Evolutionary conservation across 2,329 filamentous ascomycete species (phyloP), one percentile per base, ranked within the genome.

Genomic region (Hymenoscyphus albidus): DNA sequence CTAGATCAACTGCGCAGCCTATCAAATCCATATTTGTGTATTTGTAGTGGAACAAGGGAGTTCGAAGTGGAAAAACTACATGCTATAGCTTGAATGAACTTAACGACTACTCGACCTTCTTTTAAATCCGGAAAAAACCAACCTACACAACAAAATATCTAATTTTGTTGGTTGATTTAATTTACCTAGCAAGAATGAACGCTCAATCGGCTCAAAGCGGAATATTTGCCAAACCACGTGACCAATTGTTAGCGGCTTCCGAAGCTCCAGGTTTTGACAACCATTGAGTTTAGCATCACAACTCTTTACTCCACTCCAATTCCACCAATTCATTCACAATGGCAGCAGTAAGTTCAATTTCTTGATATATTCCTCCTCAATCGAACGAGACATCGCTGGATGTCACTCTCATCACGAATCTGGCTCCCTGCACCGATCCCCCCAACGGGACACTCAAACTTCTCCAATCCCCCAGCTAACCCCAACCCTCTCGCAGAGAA

Each of bases 401-500:
- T 27, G 48, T 54, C 48, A 13, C 48, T 54, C 48, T 18, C 27
- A 48, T 58, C 51, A 56, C 42, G 56, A 58, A 48, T 60, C 58
- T 58, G 38, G 57, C 42, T 9, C 55, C 59, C 62, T n/a, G 58
- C 16, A 22, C 69, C 65, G 66, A 67, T 35, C 51, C 42, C 39
- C 64, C n/a, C 68, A 69, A 68, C 71, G 68, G 22, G 59, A 65
- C 44, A 56, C 55, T 58, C 59, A 61, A 64, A 65, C 60, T 56
- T 65, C 51, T 61, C 62, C 42, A n/a, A 64, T 59, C 58, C 32
- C 64, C 67, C 56, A 72, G 72, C 72, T 73, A 71, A 74, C 67
- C 64, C n/a, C n/a, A n/a, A n/a, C n/a, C n/a, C n/a, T n/a, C 66
- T 68, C 70, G 79, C 80, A 98, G 94, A 91, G 93, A 87, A 97